Base-by-base conservation (phyloP, 495 filamentous ascomycete species). In the Penicillium alfredii region DNA sequence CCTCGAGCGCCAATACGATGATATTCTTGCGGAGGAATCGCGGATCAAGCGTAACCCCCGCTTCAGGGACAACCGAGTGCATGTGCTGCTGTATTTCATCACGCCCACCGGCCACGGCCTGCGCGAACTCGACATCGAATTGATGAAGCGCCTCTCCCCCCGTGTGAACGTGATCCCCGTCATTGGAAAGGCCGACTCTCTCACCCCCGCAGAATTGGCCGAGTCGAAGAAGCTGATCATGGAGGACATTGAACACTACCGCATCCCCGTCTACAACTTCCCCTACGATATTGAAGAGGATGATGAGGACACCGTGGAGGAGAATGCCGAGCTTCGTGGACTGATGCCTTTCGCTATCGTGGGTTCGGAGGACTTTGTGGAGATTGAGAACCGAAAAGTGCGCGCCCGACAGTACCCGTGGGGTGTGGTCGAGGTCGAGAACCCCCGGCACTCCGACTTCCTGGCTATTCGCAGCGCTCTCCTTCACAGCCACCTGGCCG, bases 31-130 rank as follows among this genome's bases (percentile, higher is more conserved):
- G 24, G 89, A 95, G 72, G 92, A 98, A 70, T 97, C 92, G 50
- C 88, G 92, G 73, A 98, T 98, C 72, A 98, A 98, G 82, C 92
- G 92, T 84, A 98, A 98, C 71, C 93, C 92, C 40, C 80, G 92
- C 55, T 98, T 98, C 79, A 81, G 93, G 56, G 92, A 98, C 68
- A 96, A 98, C 69, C 86, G 92, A 68, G 88, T 98, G 23, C 92
- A 98, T 56, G 92, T 87, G 41, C 79, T 97, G 51, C 80, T 98
- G 50, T 98, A 98, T 75, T 98, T 98, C 71, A 96, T 98, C 71
- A 93, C 92, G 47, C 92, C 92, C 18, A 98, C 92, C 34, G 92
- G 90, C 49, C 90, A 97, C 69, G 90, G 92, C 58, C 86, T 98
- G 39, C 93, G 92, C 60, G 92, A 98, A 71, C 79, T 98, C 34